Conservation (phyloP, 1,284 basidiomycete species). For the Tylopilus orsonianus region DNA sequence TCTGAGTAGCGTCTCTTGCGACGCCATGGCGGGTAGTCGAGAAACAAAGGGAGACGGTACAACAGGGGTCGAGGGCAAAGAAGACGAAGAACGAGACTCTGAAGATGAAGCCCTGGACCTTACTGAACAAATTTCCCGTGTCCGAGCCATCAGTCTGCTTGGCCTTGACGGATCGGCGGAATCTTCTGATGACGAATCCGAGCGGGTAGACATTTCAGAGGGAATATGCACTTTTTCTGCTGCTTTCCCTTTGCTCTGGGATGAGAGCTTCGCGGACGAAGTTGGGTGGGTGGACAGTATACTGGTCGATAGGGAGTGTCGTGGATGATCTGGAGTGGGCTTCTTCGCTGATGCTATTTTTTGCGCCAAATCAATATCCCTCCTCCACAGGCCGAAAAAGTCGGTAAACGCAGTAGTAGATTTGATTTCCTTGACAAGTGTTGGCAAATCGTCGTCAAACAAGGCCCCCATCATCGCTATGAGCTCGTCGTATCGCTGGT, state of each 20-base stretch:
- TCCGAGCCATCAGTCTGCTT: conserved; percentile 6
- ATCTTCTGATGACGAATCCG: conserved; percentile 30
- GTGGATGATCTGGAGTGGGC: conserved; percentile 10
- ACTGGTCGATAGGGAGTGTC: conserved; percentile 41
- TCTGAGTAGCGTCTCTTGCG: conserved; percentile 41
- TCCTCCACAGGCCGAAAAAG: conserved; percentile 76
- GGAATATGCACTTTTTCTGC: conserved; percentile 1
- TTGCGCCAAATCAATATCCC: conserved; percentile 60
- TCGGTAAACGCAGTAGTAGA: conserved; percentile 58
- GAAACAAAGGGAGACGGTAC: conserved; percentile 14
- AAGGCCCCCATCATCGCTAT: conserved; percentile 56
- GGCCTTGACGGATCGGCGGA: conserved; percentile 4
- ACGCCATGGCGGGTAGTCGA: conserved; percentile 31
- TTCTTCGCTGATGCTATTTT: conserved; percentile 36
- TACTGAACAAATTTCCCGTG: conserved; percentile 3
- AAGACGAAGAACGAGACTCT: conserved; percentile 35
- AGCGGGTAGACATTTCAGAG: conserved; percentile 8
- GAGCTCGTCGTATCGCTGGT: conserved; percentile 61
- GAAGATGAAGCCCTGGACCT: conserved; percentile 36
- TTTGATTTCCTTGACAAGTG: conserved; percentile 63
- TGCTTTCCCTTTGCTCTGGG: conserved; percentile 29
- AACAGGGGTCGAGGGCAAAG: conserved; percentile 23
- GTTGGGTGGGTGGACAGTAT: conserved; percentile 54
- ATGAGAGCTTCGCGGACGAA: conserved; percentile 28
- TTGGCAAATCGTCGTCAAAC: conserved; percentile 59